phyloP scores from a whole-genome alignment of 2,329 filamentous ascomycete species.

The Penicillium crustosum region DNA sequence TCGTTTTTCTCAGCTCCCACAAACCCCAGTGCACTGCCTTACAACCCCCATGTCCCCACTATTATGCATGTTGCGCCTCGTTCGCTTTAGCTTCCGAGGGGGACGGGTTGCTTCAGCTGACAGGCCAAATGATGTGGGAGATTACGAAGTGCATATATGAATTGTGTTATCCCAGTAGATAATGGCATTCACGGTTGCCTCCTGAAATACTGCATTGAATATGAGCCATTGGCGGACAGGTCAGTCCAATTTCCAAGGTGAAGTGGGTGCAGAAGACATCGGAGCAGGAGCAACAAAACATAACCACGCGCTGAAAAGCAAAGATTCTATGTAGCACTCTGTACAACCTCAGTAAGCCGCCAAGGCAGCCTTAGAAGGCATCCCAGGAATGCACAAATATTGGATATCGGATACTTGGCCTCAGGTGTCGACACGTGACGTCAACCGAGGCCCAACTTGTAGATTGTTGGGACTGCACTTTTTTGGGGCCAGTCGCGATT shows the following conservation, averaged over 20 bases:
- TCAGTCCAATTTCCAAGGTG: background rate
- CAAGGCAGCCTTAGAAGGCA: background rate
- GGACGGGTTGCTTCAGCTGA: background rate
- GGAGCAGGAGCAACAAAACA: background rate
- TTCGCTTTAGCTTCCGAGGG: background rate
- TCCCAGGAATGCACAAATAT: background rate
- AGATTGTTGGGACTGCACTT: constrained; percentile 5
- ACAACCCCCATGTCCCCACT: background rate
- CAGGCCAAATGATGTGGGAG: background rate
- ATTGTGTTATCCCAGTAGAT: background rate
- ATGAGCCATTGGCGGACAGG: background rate
- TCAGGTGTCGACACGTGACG: constrained; percentile 24
- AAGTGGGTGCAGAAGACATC: background rate
- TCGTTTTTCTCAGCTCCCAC: constrained; percentile 7
- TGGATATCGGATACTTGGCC: constrained; percentile 4
- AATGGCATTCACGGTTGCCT: background rate
- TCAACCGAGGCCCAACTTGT: constrained; percentile 17
- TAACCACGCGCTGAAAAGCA: background rate
- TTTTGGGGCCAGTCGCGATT: constrained; percentile 7
- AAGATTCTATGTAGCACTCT: background rate
- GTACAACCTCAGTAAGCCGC: background rate
- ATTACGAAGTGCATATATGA: background rate
- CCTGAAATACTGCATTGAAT: background rate
- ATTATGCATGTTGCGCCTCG: background rate
- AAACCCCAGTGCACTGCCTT: background rate